Conservation (phyloP, 208 protist species). For the Acanthamoeba rhysodes region DNA sequence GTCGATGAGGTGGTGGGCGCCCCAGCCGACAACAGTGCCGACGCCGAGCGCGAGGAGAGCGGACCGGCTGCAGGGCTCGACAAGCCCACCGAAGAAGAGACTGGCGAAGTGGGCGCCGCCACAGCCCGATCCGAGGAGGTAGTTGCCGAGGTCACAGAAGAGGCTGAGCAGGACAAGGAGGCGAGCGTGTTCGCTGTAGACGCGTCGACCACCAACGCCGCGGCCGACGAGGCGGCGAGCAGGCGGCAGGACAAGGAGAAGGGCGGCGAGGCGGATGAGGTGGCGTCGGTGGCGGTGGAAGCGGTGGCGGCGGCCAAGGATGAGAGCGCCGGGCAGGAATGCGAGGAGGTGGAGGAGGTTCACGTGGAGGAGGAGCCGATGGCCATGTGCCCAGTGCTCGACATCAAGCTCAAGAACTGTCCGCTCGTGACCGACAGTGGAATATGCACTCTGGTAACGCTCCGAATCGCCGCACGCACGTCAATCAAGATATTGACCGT, state of each 20-base stretch:
- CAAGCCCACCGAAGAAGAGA: neutral
- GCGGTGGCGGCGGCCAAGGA: no score
- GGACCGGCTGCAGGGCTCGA: neutral
- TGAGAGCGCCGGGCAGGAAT: neutral
- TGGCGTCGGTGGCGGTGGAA: no score
- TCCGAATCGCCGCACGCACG: no score
- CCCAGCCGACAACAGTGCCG: neutral
- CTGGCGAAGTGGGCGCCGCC: no score
- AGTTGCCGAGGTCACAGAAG: no score
- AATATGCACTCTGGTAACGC: neutral
- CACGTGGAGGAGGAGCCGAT: neutral
- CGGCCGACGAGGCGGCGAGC: no score
- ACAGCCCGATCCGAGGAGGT: no score
- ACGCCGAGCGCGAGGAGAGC: neutral
- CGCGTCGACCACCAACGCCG: no score
- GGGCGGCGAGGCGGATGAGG: no score
- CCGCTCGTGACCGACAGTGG: neutral
- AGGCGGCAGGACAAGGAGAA: no score
- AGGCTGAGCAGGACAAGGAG: no score
- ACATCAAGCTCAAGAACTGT: constrained; percentile 9
- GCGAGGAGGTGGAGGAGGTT: neutral
- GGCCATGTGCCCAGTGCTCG: neutral
- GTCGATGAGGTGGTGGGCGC: neutral
- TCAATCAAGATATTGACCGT: neutral
- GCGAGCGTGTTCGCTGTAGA: no score